Evolutionary conservation across 2,329 filamentous ascomycete genomes (phyloP).

Genomic region (Huntiella omanensis): DNA sequence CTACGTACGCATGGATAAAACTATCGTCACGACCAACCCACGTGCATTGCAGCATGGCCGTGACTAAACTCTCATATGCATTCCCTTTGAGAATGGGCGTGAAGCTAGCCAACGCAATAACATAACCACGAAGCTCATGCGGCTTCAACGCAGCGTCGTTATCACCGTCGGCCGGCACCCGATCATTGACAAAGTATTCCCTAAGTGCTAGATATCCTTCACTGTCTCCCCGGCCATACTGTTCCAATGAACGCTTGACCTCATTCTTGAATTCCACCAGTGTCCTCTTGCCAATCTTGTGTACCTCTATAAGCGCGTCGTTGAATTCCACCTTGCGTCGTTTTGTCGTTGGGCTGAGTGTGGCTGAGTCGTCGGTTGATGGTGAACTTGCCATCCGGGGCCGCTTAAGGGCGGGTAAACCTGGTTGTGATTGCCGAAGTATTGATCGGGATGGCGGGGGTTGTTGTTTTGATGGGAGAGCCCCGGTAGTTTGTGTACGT

Average conservation of each 20-base stretch:
- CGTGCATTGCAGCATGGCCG: slow-evolving; percentile 37
- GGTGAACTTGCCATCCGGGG: slow-evolving; percentile 14
- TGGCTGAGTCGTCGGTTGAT: slow-evolving; percentile 21
- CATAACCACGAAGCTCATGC: slow-evolving; percentile 39
- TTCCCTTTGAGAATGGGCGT: slow-evolving; percentile 39
- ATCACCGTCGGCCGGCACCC: slow-evolving; percentile 22
- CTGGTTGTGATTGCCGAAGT: slow-evolving; percentile 23
- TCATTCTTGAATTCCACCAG: slow-evolving; percentile 37
- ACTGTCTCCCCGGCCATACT: slow-evolving; percentile 36
- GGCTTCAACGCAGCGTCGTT: slow-evolving; percentile 28
- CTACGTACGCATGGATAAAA: slow-evolving; percentile 48
- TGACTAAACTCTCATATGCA: slow-evolving; percentile 39
- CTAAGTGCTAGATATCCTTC: slow-evolving; percentile 44
- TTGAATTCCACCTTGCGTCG: slow-evolving; percentile 40
- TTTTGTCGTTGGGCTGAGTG: slow-evolving; percentile 27
- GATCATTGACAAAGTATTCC: slow-evolving; percentile 34
- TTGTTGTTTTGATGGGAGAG: slow-evolving; percentile 7
- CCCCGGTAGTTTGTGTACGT: not conserved
- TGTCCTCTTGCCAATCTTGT: slow-evolving; percentile 33
- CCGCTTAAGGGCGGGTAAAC: slow-evolving; percentile 7
- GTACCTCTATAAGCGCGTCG: slow-evolving; percentile 35
- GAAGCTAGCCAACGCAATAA: slow-evolving; percentile 43
- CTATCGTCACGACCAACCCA: slow-evolving; percentile 47
- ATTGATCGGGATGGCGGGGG: slow-evolving; percentile 33
- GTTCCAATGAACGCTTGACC: slow-evolving; percentile 36